phyloP scores from a whole-genome alignment of 805 yeast genomes.

The Teunomyces aglyptinius region DNA sequence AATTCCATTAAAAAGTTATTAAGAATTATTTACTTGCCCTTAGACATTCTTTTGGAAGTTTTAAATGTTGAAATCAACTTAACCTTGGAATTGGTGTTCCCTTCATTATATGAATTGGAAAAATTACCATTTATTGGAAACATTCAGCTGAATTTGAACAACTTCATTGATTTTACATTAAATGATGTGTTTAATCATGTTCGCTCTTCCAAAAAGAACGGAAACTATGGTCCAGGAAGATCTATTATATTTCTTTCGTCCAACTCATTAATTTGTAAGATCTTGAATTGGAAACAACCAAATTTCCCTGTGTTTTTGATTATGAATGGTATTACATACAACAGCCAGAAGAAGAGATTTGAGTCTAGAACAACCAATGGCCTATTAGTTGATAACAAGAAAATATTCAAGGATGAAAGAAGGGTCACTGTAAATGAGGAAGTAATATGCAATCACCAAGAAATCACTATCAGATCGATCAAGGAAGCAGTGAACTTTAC shows the following conservation, averaged over 20 bases:
- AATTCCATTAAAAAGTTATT: slow-evolving; percentile 43
- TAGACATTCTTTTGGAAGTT: slow-evolving; percentile 54
- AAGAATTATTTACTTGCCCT: slow-evolving; percentile 52
- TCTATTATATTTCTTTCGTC: slow-evolving; percentile 82
- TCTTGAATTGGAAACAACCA: slow-evolving; percentile 97
- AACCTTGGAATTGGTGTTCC: slow-evolving; percentile 74
- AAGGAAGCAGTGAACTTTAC: slow-evolving; percentile 84
- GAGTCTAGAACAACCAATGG: slow-evolving; percentile 44
- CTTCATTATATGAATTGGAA: slow-evolving; percentile 51
- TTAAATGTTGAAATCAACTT: slow-evolving; percentile 63
- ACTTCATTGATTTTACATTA: slow-evolving; percentile 72
- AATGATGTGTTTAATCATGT: slow-evolving; percentile 74
- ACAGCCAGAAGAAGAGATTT: slow-evolving; percentile 23
- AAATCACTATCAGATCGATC: slow-evolving; percentile 57
- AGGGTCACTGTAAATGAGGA: slow-evolving; percentile 1
- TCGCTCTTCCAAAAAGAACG: slow-evolving; percentile 37
- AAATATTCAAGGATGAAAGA: slow-evolving; percentile 1
- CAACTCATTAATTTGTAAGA: slow-evolving; percentile 87
- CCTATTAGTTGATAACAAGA: slow-evolving; percentile 26
- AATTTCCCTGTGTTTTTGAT: slow-evolving; percentile 91
- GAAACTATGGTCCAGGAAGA: slow-evolving; percentile 37
- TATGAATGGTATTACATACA: slow-evolving; percentile 61
- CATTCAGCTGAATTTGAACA: slow-evolving; percentile 56
- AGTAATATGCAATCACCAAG: slow-evolving; percentile 31
- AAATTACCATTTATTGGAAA: slow-evolving; percentile 39